A percentile compares a stretch with the other conserved stretches of the same genome.
Conservation (phyloP, 208 protist genomes). For the Vickermania ingenoplastis region DNA sequence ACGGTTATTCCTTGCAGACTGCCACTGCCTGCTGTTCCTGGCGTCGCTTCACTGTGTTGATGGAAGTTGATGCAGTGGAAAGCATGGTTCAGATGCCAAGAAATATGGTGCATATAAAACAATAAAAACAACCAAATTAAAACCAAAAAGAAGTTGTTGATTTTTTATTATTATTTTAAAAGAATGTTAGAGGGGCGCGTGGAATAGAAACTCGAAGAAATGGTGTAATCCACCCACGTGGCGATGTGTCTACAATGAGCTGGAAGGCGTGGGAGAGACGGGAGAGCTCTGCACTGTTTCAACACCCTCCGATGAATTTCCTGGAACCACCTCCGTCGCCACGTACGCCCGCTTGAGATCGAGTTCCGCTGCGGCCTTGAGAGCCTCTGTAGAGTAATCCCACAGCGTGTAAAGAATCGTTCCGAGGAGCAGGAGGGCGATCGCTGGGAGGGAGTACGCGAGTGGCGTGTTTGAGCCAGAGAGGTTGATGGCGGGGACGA, state of each 20-base stretch:
- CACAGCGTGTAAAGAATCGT: constrained; percentile 63
- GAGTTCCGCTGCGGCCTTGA: constrained; percentile 49
- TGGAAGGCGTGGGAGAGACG: too few relatives aligned
- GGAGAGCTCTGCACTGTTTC: too few relatives aligned
- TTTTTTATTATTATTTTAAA: neutral
- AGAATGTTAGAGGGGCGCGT: too few relatives aligned
- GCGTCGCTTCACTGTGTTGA: too few relatives aligned
- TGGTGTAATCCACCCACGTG: too few relatives aligned
- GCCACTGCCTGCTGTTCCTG: too few relatives aligned
- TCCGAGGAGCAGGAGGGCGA: constrained; percentile 41
- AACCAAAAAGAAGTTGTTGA: neutral
- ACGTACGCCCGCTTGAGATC: constrained; percentile 30
- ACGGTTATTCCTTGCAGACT: too few relatives aligned
- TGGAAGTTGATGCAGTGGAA: too few relatives aligned
- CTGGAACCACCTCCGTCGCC: constrained; percentile 9
- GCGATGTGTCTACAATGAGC: too few relatives aligned
- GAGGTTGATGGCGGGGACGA: constrained; percentile 61
- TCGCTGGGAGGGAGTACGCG: constrained; percentile 53
- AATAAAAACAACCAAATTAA: neutral
- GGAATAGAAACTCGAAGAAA: too few relatives aligned
- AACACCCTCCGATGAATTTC: constrained; percentile 11
- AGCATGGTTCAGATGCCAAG: too few relatives aligned
- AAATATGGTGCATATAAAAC: neutral
- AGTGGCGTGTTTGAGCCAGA: constrained; percentile 40
- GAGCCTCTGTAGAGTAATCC: constrained; percentile 56